Percentiles rank a stretch among this genome's conserved stretches.
These are phyloP conservation scores for Serendipita vermifera DNA, from an alignment of 768 basidiomycete species.

Conservation along the genomic window DNA sequence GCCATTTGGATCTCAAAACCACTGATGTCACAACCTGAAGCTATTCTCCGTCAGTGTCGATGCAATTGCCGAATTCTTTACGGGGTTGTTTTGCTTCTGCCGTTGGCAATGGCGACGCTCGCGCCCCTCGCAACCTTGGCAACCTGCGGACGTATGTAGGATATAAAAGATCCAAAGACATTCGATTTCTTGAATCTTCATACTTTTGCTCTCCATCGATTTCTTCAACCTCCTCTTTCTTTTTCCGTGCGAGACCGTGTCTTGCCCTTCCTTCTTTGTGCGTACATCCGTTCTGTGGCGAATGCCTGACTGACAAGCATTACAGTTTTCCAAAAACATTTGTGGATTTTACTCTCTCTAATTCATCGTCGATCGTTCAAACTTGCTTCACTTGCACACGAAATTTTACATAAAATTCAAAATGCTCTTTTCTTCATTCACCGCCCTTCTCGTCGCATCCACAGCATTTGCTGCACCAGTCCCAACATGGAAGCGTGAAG, in stretches of 20 bases:
- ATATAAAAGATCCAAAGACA: neutral
- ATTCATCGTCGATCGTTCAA: neutral
- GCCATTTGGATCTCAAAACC: neutral
- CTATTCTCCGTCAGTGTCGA: neutral
- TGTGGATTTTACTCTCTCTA: neutral
- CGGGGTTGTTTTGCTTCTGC: too few relatives aligned
- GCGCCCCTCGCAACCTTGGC: neutral
- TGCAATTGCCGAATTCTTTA: neutral
- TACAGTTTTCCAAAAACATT: neutral
- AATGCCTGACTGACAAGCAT: neutral
- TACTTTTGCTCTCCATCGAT: neutral
- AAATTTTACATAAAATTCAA: too few relatives aligned
- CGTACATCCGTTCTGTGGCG: neutral
- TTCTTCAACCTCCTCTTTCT: neutral
- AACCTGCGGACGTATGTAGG: too few relatives aligned
- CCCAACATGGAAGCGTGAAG: slow-evolving; percentile 34
- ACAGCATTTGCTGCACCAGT: neutral
- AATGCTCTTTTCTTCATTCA: slow-evolving; percentile 3
- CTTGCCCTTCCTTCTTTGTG: slow-evolving; percentile 6
- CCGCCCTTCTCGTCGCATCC: neutral
- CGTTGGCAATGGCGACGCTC: too few relatives aligned
- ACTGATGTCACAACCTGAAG: neutral
- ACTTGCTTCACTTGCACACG: neutral
- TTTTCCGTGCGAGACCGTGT: slow-evolving; percentile 2
- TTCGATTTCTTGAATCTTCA: neutral